These are phyloP conservation scores for Vigna radiata DNA, from an alignment of 306 rosid genomes.

Conservation along the genomic window DNA sequence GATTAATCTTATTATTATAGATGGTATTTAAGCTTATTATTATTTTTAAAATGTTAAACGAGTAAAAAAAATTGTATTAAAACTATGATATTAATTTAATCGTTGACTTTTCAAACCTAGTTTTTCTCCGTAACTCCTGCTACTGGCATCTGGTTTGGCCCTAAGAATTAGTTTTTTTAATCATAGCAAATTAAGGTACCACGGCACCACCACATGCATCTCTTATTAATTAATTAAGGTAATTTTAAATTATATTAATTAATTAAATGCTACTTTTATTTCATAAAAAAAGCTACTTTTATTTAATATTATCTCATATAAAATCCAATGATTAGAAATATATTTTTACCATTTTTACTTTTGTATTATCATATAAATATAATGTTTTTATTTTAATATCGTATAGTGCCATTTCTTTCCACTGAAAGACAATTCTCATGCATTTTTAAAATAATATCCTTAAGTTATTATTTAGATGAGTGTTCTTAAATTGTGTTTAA, in stretches of 20 bases:
- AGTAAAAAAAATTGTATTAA: not conserved
- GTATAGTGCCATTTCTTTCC: not conserved
- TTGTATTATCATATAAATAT: not conserved
- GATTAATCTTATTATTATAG: not conserved
- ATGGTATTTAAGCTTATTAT: not conserved
- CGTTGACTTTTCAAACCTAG: slow-evolving; percentile 38
- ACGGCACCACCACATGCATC: not conserved
- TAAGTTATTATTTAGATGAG: too few relatives aligned
- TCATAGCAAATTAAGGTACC: not conserved
- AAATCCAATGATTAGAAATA: too few relatives aligned
- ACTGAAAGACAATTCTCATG: not conserved
- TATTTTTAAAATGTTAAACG: not conserved
- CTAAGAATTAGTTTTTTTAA: not conserved
- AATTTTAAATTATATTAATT: too few relatives aligned
- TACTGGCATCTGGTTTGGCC: slow-evolving; percentile 22
- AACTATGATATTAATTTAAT: not conserved
- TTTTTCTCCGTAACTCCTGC: slow-evolving; percentile 60
- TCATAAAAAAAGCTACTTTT: not conserved
- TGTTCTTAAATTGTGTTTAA: not conserved
- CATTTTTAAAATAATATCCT: not conserved
- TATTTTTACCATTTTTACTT: not conserved
- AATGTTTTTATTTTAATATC: not conserved
- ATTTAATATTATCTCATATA: not conserved
- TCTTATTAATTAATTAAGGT: not conserved
- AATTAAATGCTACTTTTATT: not conserved